Percentiles rank a stretch among this genome's conserved stretches.
Evolutionary conservation across 495 filamentous ascomycete genomes (phyloP).

Genomic region (Penicillium daleae): DNA sequence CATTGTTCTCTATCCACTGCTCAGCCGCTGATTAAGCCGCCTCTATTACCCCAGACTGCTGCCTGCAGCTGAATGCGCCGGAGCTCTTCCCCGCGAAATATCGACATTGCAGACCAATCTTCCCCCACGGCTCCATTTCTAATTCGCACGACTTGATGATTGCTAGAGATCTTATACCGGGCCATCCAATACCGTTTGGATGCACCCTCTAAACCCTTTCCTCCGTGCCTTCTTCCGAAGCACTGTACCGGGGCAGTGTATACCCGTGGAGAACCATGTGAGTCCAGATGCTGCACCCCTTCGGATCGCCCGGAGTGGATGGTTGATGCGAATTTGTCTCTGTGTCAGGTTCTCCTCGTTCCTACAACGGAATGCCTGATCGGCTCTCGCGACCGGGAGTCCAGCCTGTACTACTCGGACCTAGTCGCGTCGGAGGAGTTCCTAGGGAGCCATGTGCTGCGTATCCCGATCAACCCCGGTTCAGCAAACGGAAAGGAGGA

Average conservation of each 20-base stretch:
- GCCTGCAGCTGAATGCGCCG: constrained; percentile 44
- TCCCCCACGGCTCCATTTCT: constrained; percentile 23
- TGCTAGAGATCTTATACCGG: constrained; percentile 37
- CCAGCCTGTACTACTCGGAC: constrained; percentile 74
- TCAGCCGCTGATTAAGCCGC: neutral
- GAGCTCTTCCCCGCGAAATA: constrained; percentile 43
- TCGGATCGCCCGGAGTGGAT: constrained; percentile 25
- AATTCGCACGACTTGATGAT: constrained; percentile 50
- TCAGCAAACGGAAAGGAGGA: constrained; percentile 63
- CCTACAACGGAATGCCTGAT: constrained; percentile 90
- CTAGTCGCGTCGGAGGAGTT: constrained; percentile 90
- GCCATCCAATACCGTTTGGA: constrained; percentile 69
- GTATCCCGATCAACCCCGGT: constrained; percentile 67
- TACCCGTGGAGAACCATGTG: constrained; percentile 88
- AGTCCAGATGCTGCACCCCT: constrained; percentile 24
- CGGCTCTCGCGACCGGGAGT: constrained; percentile 86
- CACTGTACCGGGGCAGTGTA: constrained; percentile 88
- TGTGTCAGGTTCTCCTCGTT: constrained; percentile 78
- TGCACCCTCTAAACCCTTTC: constrained; percentile 99
- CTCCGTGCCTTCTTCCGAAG: constrained; percentile 98
- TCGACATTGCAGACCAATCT: constrained; percentile 27
- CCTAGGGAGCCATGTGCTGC: constrained; percentile 93
- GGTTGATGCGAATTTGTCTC: constrained; percentile 18
- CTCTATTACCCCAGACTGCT: constrained; percentile 19
- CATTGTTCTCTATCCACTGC: neutral